A percentile compares a stretch with the other conserved stretches of the same genome.
These are phyloP conservation scores for Populus simonii DNA, from an alignment of 345 rosid species.

Conservation along the genomic window DNA sequence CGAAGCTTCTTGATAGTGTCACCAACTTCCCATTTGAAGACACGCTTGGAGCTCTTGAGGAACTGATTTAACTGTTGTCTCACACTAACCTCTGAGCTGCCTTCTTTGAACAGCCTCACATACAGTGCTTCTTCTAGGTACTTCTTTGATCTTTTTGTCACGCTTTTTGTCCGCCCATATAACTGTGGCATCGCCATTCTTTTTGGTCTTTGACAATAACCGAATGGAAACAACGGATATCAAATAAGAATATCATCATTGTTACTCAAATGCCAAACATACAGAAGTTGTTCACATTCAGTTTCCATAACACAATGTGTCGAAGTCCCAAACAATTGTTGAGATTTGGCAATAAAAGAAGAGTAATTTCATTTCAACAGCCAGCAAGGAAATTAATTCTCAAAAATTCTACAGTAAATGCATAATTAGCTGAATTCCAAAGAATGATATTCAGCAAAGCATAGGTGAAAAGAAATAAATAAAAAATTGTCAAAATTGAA, in stretches of 20 bases:
- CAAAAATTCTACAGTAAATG: no score
- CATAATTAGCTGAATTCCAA: no score
- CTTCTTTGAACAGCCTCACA: constrained; percentile 64
- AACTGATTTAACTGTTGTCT: constrained; percentile 70
- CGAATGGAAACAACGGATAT: background rate
- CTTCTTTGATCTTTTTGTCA: constrained; percentile 69
- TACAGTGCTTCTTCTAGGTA: constrained; percentile 83
- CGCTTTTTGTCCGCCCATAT: constrained; percentile 62
- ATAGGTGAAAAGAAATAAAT: no score
- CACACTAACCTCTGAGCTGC: constrained; percentile 61
- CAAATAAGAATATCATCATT: background rate
- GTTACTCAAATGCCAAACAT: background rate
- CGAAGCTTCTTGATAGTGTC: constrained; percentile 86
- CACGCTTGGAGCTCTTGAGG: constrained; percentile 79
- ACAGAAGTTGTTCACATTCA: background rate
- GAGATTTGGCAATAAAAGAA: background rate
- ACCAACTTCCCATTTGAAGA: constrained; percentile 94
- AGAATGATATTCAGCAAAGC: no score
- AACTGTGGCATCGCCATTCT: constrained; percentile 56
- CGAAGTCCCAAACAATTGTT: background rate
- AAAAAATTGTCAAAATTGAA: no score
- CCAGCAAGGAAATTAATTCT: no score
- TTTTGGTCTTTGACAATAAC: constrained; percentile 4
- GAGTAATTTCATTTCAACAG: no score
- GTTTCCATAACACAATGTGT: background rate